phyloP scores from a whole-genome alignment of 306 rosid genomes.

The Alnus rubra region DNA sequence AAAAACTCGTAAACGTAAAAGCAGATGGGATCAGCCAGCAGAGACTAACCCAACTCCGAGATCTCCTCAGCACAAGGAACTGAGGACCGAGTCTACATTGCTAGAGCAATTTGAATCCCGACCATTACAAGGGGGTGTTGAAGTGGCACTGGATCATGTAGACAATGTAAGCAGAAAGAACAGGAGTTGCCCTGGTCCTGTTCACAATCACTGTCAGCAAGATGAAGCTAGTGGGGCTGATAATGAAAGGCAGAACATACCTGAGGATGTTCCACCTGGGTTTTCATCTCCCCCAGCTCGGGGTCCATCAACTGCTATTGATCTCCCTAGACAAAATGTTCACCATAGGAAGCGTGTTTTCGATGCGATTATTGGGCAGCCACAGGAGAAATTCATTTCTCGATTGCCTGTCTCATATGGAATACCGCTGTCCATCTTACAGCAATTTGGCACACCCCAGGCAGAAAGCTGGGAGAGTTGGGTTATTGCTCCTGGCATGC shows the following conservation, averaged over 20 bases:
- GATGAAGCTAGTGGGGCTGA: slow-evolving; percentile 37
- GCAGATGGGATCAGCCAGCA: slow-evolving; percentile 99
- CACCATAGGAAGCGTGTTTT: slow-evolving; percentile 36
- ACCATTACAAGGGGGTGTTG: slow-evolving; percentile 23
- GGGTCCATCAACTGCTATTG: slow-evolving; percentile 33
- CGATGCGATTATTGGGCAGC: slow-evolving; percentile 55
- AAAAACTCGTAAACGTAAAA: slow-evolving; percentile 81
- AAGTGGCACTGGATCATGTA: slow-evolving; percentile 1
- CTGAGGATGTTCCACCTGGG: slow-evolving; percentile 91
- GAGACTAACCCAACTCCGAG: slow-evolving; percentile 42
- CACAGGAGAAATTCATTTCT: slow-evolving; percentile 73
- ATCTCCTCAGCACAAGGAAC: slow-evolving; percentile 42
- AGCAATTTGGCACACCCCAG: slow-evolving; percentile 61
- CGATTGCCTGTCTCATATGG: slow-evolving; percentile 81
- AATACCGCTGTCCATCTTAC: slow-evolving; percentile 65
- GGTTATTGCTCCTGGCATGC: slow-evolving; percentile 86
- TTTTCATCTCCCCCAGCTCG: slow-evolving; percentile 63
- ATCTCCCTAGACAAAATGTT: slow-evolving; percentile 36
- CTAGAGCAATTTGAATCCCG: slow-evolving; percentile 27
- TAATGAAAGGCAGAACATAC: slow-evolving; percentile 42
- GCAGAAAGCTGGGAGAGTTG: slow-evolving; percentile 57
- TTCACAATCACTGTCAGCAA: slow-evolving; percentile 26
- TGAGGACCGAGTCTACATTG: slow-evolving; percentile 33
- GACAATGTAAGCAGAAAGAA: slow-evolving; percentile 25
- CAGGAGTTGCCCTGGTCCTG: slow-evolving; percentile 16